Percentiles rank a stretch among this genome's conserved stretches.
Conservation (phyloP, 2,329 filamentous ascomycete genomes). For the Didymella keratinophila region DNA sequence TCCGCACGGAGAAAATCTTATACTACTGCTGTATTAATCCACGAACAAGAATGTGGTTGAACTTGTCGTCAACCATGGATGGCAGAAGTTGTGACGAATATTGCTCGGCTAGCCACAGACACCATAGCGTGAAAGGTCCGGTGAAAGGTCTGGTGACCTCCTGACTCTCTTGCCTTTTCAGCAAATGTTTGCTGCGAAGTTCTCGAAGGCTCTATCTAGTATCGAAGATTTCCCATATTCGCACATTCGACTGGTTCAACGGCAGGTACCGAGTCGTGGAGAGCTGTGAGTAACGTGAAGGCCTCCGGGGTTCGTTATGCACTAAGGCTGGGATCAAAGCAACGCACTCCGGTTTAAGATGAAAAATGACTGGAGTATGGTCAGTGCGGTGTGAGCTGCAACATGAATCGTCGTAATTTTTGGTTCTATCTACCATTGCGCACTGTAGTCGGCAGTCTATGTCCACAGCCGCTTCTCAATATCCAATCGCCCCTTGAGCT, state of each 20-base stretch:
- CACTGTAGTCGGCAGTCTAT: slow-evolving; percentile 6
- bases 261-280: too few species aligned
- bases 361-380: background rate
- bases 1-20: background rate
- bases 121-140: background rate
- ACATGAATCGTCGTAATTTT: background rate
- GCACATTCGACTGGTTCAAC: too few species aligned
- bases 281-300: too few species aligned
- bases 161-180: background rate
- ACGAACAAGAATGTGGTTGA: background rate
- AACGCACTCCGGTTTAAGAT: too few species aligned
- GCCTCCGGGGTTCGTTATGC: too few species aligned
- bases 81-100: background rate
- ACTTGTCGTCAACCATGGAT: background rate
- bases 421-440: background rate
- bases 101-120: background rate
- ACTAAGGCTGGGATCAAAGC: too few species aligned
- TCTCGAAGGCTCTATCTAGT: too few species aligned
- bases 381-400: background rate
- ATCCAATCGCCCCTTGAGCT: too few species aligned
- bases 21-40: background rate
- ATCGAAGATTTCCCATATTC: too few species aligned
- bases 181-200: too few species aligned
- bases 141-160: background rate
- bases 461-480: background rate